Conservation (phyloP, 768 basidiomycete species). For the Auriscalpium microsporum region DNA sequence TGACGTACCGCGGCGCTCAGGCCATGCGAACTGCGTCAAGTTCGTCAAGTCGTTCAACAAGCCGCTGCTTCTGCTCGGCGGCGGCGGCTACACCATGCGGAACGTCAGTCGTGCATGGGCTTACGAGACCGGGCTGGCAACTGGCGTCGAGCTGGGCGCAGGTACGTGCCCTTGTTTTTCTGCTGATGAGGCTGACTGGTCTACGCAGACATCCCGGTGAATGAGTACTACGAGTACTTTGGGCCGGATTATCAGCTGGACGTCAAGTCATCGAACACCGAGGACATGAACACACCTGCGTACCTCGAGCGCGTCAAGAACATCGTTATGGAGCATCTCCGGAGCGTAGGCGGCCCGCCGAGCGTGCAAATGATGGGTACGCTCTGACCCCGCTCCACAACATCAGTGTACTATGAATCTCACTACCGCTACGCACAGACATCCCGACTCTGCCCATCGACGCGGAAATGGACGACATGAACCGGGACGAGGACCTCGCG, state of each 20-base stretch:
- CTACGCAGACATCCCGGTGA: constrained; percentile 84
- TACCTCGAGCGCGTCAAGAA: constrained; percentile 91
- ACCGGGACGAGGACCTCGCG: constrained; percentile 77
- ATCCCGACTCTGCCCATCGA: constrained; percentile 82
- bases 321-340: constrained; percentile 86
- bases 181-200: background rate
- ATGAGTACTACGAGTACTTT: constrained; percentile 99
- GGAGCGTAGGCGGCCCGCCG: constrained; percentile 81
- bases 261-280: constrained; percentile 89
- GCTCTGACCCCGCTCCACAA: constrained; percentile 6
- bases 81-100: constrained; percentile 97
- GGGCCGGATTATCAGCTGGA: constrained; percentile 96
- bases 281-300: constrained; percentile 87
- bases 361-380: constrained; percentile 86
- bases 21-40: constrained; percentile 95
- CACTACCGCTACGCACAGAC: constrained; percentile 35
- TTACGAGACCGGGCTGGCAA: constrained; percentile 96
- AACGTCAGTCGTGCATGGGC: constrained; percentile 97
- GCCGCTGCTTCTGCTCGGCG: constrained; percentile 89
- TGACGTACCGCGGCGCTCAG: constrained; percentile 28
- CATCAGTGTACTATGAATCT: background rate
- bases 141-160: constrained; percentile 84
- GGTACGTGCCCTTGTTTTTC: constrained; percentile 36
- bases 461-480: constrained; percentile 70
- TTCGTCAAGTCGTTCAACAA: constrained; percentile 96